A percentile compares a stretch with the other conserved stretches of the same genome.
Conservation (phyloP, 164 flowering plant genomes). For the Chimonanthus praecox region DNA sequence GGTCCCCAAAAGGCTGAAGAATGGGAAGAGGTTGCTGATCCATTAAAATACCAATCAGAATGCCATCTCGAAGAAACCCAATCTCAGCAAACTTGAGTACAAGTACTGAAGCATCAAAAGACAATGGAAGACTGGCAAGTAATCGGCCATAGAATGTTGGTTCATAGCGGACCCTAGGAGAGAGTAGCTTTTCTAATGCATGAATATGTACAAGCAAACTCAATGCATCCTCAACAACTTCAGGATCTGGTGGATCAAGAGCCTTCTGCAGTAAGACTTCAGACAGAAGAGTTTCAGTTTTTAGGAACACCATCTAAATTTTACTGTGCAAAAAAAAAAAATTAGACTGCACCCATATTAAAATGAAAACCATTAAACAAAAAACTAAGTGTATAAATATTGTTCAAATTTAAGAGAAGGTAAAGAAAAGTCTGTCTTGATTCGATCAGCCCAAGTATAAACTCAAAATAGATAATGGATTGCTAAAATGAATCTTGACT, state of each 20-base stretch:
- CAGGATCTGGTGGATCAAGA: constrained; percentile 78
- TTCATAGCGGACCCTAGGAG: constrained; percentile 71
- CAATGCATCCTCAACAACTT: constrained; percentile 80
- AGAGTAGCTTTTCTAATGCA: constrained; percentile 45
- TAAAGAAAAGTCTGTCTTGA: too few species aligned
- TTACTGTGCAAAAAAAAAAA: neutral
- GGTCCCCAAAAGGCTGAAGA: constrained; percentile 82
- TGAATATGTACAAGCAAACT: constrained; percentile 53
- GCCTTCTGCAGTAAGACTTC: constrained; percentile 79
- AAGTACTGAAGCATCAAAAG: constrained; percentile 86
- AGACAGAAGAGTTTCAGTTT: constrained; percentile 10
- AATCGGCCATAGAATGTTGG: constrained; percentile 86
- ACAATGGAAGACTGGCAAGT: constrained; percentile 70
- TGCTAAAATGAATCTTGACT: too few species aligned
- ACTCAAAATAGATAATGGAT: too few species aligned
- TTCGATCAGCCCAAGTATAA: too few species aligned
- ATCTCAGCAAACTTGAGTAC: constrained; percentile 71
- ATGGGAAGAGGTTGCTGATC: constrained; percentile 87
- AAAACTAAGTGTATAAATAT: too few species aligned
- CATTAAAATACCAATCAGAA: constrained; percentile 79
- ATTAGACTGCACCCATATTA: neutral
- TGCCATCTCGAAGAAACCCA: constrained; percentile 88
- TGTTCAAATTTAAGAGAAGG: too few species aligned
- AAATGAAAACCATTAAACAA: too few species aligned
- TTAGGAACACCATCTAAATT: constrained; percentile 11